A percentile compares a stretch with the other conserved stretches of the same genome.
phyloP scores from a whole-genome alignment of 2,329 filamentous ascomycete genomes.

The Xylaria sp. region DNA sequence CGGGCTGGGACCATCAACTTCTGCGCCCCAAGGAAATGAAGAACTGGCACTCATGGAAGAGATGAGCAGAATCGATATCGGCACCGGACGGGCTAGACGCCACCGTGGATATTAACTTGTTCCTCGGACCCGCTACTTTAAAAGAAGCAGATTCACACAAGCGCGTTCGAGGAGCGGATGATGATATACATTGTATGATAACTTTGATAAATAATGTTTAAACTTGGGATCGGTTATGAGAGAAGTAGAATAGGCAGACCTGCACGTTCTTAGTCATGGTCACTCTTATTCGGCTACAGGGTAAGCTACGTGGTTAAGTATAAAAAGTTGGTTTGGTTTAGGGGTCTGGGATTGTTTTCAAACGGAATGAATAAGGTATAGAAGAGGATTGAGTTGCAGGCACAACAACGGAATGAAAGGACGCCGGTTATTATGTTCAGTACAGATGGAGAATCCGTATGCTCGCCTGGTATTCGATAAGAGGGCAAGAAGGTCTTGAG shows the following conservation, averaged over 20 bases:
- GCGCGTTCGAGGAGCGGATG: constrained; percentile 8
- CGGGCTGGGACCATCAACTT: constrained; percentile 43
- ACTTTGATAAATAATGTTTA: constrained; percentile 38
- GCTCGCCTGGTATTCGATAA: not conserved
- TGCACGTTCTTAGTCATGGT: not conserved
- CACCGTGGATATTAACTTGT: constrained; percentile 50
- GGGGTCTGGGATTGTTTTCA: constrained; percentile 5
- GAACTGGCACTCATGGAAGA: constrained; percentile 74
- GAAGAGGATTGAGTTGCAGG: constrained; percentile 7
- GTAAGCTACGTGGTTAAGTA: constrained; percentile 27
- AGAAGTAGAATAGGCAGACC: not conserved
- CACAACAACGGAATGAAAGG: constrained; percentile 7
- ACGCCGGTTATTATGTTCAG: not conserved
- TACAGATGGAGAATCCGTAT: not conserved
- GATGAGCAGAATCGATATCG: constrained; percentile 74
- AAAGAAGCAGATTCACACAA: not conserved
- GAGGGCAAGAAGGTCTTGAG: not conserved
- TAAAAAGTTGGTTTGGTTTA: constrained; percentile 23
- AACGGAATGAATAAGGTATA: constrained; percentile 15
- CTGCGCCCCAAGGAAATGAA: constrained; percentile 52
- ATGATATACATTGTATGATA: constrained; percentile 36
- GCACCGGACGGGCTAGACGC: constrained; percentile 66
- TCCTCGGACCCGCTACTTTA: not conserved
- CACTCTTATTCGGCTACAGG: not conserved
- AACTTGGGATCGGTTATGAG: constrained; percentile 4